Evolutionary conservation across 176 grass and related monocot genomes (phyloP).

Genomic region (Oropetium thomaeum): DNA sequence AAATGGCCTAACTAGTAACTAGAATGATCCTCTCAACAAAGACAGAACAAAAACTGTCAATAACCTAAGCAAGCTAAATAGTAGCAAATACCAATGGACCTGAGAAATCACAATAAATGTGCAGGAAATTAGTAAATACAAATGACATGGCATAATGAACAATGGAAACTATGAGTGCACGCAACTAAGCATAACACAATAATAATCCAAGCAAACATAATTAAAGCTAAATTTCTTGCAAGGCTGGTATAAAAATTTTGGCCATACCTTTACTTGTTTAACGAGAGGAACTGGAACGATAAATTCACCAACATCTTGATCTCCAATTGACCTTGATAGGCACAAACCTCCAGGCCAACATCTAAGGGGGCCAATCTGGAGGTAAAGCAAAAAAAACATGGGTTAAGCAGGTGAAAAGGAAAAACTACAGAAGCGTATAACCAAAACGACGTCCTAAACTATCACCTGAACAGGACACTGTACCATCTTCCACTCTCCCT

Average conservation of each 20-base stretch:
- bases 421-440: background rate
- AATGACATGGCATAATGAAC: background rate
- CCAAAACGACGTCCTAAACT: constrained; percentile 21
- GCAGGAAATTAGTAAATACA: background rate
- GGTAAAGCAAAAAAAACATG: constrained; percentile 11
- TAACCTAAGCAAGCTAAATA: constrained; percentile 16
- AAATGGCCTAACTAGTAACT: constrained; percentile 9
- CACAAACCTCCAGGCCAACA: constrained; percentile 98
- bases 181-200: background rate
- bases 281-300: constrained; percentile 92
- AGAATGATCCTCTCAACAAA: background rate
- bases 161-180: background rate
- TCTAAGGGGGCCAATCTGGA: constrained; percentile 91
- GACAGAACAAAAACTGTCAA: background rate
- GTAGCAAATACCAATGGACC: constrained; percentile 4
- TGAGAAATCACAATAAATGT: background rate
- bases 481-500: constrained; percentile 28
- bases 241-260: constrained; percentile 14
- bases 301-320: constrained; percentile 95
- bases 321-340: constrained; percentile 93
- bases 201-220: background rate
- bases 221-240: background rate
- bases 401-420: constrained; percentile 15
- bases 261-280: constrained; percentile 89
- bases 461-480: constrained; percentile 32